These are phyloP conservation scores for Colletotrichum euphorbiae DNA, from an alignment of 2,329 filamentous ascomycete species.

Conservation along the genomic window DNA sequence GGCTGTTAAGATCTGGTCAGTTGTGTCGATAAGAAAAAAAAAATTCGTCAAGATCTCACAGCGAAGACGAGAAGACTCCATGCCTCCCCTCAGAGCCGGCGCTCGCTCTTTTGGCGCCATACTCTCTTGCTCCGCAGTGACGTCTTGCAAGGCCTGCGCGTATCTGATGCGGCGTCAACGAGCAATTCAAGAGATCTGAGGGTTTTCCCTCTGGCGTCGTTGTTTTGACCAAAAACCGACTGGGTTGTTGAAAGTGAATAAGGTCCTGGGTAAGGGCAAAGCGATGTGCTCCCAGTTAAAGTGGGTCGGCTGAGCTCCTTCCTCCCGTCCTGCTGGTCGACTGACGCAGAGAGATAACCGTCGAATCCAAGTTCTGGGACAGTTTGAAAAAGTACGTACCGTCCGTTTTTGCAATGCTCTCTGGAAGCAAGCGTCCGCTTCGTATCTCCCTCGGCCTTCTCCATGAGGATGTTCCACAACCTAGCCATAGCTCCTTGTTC, in stretches of 20 bases:
- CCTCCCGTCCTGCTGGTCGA: not conserved
- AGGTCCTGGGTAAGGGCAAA: not conserved
- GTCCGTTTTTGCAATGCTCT: not conserved
- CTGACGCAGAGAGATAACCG: too few relatives aligned
- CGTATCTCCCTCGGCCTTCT: not conserved
- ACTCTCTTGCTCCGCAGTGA: not conserved
- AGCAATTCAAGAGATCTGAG: not conserved
- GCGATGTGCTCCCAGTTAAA: not conserved
- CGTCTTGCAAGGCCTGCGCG: not conserved
- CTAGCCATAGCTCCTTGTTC: not conserved
- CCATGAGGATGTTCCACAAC: not conserved
- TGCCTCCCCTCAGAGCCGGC: not conserved
- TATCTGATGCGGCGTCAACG: not conserved
- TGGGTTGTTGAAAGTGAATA: not conserved
- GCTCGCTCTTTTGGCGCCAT: slow-evolving; percentile 21
- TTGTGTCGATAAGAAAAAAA: not conserved
- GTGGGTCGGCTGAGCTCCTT: slow-evolving; percentile 2
- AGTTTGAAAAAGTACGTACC: not conserved
- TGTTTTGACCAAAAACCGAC: not conserved
- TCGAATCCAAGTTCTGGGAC: not conserved
- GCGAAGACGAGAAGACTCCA: not conserved
- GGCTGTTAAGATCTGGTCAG: slow-evolving; percentile 6
- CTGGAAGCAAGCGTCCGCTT: not conserved
- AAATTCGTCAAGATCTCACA: not conserved
- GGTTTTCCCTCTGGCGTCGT: not conserved